Conservation (phyloP, 2,329 filamentous ascomycete species). For the Hypoxylon sp. region DNA sequence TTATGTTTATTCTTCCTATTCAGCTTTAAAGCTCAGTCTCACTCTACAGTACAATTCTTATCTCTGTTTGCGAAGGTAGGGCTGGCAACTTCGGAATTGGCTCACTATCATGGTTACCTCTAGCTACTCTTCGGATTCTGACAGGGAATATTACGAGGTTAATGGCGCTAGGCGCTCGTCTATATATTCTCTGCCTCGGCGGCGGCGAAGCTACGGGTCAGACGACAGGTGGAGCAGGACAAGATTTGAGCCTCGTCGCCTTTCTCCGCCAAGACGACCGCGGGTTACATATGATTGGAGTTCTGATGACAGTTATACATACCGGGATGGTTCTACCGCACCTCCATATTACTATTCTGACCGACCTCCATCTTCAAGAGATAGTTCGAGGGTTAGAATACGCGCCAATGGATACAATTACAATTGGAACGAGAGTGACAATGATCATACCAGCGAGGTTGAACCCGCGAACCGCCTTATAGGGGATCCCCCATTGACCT, state of each 20-base stretch:
- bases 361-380: not conserved
- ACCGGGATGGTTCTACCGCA: not conserved
- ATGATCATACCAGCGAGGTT: not conserved
- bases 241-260: not conserved
- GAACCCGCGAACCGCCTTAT: not conserved
- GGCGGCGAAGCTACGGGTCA: not conserved
- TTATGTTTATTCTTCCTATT: too few relatives aligned
- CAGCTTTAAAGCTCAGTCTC: not conserved
- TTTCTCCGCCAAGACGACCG: not conserved
- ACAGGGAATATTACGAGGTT: not conserved
- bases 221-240: not conserved
- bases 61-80: not conserved
- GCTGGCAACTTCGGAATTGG: not conserved
- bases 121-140: not conserved
- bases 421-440: not conserved
- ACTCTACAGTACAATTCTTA: not conserved
- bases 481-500: not conserved
- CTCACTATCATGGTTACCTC: not conserved
- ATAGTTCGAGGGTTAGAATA: not conserved
- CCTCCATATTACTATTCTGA: not conserved
- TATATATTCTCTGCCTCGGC: slow-evolving; percentile 4
- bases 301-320: slow-evolving; percentile 10
- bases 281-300: not conserved
- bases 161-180: not conserved
- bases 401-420: not conserved